Evolutionary conservation across 805 yeast species (phyloP).

Genomic region (Schizosaccharomyces japonicus): DNA sequence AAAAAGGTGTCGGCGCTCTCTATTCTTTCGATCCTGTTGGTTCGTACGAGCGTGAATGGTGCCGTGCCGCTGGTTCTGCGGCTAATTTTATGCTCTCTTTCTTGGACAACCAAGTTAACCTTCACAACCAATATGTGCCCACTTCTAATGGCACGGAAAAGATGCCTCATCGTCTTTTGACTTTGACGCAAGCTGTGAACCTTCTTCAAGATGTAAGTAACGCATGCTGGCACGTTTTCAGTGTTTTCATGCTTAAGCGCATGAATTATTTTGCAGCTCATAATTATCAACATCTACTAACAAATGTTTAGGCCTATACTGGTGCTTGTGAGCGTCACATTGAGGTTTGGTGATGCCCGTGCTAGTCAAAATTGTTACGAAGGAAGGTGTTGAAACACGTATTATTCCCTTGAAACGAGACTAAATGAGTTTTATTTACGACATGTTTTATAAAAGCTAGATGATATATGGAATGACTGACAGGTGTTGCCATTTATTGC

Average conservation of each 20-base stretch:
- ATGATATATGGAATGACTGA: no score
- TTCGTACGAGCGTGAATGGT: conserved; percentile 87
- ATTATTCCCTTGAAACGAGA: conserved; percentile 74
- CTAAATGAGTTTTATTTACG: conserved; percentile 16
- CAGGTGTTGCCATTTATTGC: no score
- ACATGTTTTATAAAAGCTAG: no score
- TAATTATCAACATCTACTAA: no score
- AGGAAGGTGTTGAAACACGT: conserved; percentile 72
- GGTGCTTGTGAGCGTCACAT: conserved; percentile 97
- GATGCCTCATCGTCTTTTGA: conserved; percentile 32
- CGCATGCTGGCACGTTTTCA: no score
- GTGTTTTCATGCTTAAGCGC: no score
- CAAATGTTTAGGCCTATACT: conserved; percentile 31
- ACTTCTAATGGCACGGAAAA: conserved; percentile 42
- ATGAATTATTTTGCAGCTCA: no score
- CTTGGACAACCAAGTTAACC: conserved; percentile 87
- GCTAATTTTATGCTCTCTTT: conserved; percentile 91
- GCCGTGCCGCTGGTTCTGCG: conserved; percentile 96
- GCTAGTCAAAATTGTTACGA: conserved; percentile 73
- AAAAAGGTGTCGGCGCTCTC: conserved; percentile 77
- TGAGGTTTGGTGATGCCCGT: conserved; percentile 93
- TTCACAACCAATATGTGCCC: conserved; percentile 79
- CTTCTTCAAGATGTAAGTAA: conserved; percentile 56
- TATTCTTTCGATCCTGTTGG: conserved; percentile 96
- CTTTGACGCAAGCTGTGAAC: conserved; percentile 62